These are phyloP conservation scores for Yamadazyma membranifaciens DNA, from an alignment of 1,139 yeast species.

Conservation along the genomic window DNA sequence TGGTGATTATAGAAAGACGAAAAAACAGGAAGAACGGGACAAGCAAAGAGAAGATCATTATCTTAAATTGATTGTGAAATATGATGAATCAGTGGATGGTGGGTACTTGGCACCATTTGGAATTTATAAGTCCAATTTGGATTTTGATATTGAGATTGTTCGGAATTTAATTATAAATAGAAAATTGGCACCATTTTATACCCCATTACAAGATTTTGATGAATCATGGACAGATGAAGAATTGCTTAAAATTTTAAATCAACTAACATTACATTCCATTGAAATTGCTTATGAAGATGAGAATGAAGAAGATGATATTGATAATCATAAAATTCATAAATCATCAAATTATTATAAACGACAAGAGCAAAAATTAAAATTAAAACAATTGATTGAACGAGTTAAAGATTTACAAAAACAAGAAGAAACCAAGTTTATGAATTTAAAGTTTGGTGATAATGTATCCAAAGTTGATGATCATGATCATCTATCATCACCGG, in stretches of 20 bases:
- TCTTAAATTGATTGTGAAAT: conserved; percentile 54
- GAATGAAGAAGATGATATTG: conserved; percentile 57
- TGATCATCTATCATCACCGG: conserved; percentile 25
- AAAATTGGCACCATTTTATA: conserved; percentile 82
- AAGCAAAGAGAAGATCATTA: conserved; percentile 52
- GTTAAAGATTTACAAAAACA: conserved; percentile 52
- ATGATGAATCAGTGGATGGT: conserved; percentile 68
- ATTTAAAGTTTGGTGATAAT: conserved; percentile 27
- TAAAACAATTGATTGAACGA: conserved; percentile 48
- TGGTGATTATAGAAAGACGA: conserved; percentile 23
- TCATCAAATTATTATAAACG: conserved; percentile 48
- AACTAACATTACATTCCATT: conserved; percentile 57
- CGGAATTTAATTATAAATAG: conserved; percentile 59
- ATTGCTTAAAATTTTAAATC: conserved; percentile 54
- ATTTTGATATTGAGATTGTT: conserved; percentile 71
- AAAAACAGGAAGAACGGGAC: conserved; percentile 51
- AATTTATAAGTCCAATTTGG: conserved; percentile 72
- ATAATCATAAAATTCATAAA: conserved; percentile 57
- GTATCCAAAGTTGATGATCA: conserved; percentile 10
- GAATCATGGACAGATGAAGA: conserved; percentile 75
- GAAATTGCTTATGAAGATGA: conserved; percentile 54
- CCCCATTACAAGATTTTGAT: conserved; percentile 82
- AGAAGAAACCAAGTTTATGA: conserved; percentile 50
- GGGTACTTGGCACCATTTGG: conserved; percentile 87
- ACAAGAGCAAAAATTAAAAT: conserved; percentile 52